These are phyloP conservation scores for Cystobasidium slooffiae DNA, from an alignment of 1,284 basidiomycete species.

Conservation along the genomic window DNA sequence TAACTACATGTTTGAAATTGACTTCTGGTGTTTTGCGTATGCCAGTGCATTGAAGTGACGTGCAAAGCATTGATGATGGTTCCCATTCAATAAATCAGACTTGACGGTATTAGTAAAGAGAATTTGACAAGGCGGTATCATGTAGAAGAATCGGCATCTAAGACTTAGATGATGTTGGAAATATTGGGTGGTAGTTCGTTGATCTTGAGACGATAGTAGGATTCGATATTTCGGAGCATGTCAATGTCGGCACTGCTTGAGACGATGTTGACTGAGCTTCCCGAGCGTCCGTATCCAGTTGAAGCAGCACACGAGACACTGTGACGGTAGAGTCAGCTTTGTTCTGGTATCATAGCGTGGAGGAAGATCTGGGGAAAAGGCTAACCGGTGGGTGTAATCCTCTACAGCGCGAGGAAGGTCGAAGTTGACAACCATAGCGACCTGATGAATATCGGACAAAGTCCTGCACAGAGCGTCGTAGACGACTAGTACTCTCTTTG, in stretches of 20 bases:
- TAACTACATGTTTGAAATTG: conserved; percentile 2
- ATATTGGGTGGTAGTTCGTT: conserved; percentile 41
- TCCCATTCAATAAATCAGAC: no score
- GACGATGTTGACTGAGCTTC: conserved; percentile 51
- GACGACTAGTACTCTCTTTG: conserved; percentile 52
- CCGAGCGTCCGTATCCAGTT: conserved; percentile 45
- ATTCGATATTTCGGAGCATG: conserved; percentile 50
- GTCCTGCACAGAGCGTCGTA: conserved; percentile 50
- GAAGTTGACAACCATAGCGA: conserved; percentile 53
- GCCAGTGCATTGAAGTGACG: conserved; percentile 12
- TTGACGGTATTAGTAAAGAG: no score
- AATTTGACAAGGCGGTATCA: neutral
- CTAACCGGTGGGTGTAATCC: conserved; percentile 51
- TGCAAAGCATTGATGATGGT: neutral
- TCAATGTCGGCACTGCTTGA: conserved; percentile 49
- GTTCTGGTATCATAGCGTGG: neutral
- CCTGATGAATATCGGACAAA: conserved; percentile 49
- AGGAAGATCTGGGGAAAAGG: neutral
- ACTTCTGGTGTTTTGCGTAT: neutral
- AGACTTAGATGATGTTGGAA: conserved; percentile 33
- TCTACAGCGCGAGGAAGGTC: conserved; percentile 52
- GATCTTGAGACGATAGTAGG: conserved; percentile 41
- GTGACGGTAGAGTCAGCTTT: neutral
- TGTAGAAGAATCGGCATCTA: neutral
- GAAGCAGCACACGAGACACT: conserved; percentile 48